These are phyloP conservation scores for Diplodia corticola DNA, from an alignment of 2,329 filamentous ascomycete species.

Conservation along the genomic window DNA sequence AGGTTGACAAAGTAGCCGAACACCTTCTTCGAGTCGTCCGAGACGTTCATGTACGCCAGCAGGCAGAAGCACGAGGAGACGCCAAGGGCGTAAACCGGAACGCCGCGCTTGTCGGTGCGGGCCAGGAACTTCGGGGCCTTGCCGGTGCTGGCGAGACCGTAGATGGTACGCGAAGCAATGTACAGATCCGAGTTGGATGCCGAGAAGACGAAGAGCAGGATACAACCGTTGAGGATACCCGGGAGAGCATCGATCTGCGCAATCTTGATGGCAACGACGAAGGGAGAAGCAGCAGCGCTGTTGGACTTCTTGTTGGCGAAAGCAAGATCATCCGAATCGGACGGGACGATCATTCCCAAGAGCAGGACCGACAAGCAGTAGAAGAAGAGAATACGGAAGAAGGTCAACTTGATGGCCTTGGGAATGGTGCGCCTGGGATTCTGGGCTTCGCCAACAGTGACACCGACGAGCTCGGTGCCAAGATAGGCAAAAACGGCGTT, in stretches of 20 bases:
- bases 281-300: constrained; percentile 66
- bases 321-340: constrained; percentile 61
- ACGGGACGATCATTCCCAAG: constrained; percentile 75
- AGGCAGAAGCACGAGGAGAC: constrained; percentile 63
- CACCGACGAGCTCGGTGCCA: constrained; percentile 72
- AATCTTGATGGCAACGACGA: constrained; percentile 70
- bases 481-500: constrained; percentile 79
- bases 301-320: constrained; percentile 57
- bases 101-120: constrained; percentile 68
- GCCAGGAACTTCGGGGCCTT: constrained; percentile 72
- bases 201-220: constrained; percentile 74
- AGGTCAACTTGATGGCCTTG: constrained; percentile 75
- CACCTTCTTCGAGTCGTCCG: constrained; percentile 42
- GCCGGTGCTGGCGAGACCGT: constrained; percentile 70
- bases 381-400: constrained; percentile 80
- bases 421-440: constrained; percentile 77
- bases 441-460: constrained; percentile 76
- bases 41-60: constrained; percentile 58
- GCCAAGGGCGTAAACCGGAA: constrained; percentile 66
- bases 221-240: constrained; percentile 71
- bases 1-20: constrained; percentile 53
- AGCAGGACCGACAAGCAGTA: constrained; percentile 74
- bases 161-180: constrained; percentile 70
- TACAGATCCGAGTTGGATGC: constrained; percentile 78
- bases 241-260: constrained; percentile 64